These are phyloP conservation scores for Cunninghamia lanceolata DNA, from an alignment of 75 land plant genomes.

Conservation along the genomic window DNA sequence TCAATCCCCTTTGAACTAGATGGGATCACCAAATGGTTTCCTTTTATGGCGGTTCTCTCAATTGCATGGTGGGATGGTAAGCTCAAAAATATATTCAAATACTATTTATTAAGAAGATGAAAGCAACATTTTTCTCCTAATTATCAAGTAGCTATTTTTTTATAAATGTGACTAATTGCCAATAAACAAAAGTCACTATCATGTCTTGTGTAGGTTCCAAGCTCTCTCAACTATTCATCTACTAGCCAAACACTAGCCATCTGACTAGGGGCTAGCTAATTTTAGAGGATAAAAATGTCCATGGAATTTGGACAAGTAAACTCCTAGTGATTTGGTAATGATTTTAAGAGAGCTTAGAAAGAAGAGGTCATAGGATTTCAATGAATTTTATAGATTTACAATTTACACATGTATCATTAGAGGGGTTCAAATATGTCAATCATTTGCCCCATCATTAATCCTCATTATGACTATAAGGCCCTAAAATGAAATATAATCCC, in stretches of 20 bases:
- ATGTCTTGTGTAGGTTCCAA: background rate
- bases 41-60: too few species aligned
- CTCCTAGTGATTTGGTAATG: background rate
- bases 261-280: background rate
- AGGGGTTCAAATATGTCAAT: background rate
- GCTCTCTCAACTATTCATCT: background rate
- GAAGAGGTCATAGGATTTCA: background rate
- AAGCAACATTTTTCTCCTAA: background rate
- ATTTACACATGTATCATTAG: background rate
- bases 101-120: too few species aligned
- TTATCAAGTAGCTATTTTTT: background rate
- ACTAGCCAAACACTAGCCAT: background rate
- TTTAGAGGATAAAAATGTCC: background rate
- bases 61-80: background rate
- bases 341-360: background rate
- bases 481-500: background rate
- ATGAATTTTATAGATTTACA: background rate
- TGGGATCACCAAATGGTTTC: too few species aligned
- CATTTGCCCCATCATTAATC: background rate
- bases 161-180: background rate
- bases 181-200: background rate
- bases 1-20: too few species aligned
- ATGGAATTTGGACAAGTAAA: background rate
- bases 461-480: background rate
- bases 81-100: background rate